Percentiles rank a stretch among this genome's conserved stretches.
Conservation (phyloP, 148 eudicot genomes). For the Fagopyrum homotropicum region DNA sequence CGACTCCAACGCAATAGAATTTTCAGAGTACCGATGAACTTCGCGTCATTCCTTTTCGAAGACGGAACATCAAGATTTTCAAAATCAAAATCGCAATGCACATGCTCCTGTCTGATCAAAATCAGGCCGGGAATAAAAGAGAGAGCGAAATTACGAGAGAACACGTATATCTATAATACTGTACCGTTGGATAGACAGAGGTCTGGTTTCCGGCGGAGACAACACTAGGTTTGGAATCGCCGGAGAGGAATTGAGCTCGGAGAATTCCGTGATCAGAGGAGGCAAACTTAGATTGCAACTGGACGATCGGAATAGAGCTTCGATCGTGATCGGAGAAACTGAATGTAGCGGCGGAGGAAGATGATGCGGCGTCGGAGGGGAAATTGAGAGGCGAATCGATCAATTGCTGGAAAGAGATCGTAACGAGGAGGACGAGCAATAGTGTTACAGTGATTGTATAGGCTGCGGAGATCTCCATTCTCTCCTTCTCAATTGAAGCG, state of each 20-base stretch:
- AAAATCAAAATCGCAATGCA: background rate
- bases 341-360: background rate
- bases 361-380: background rate
- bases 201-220: background rate
- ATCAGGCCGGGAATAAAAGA: background rate
- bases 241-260: constrained; percentile 8
- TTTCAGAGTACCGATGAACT: too few relatives aligned
- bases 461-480: constrained; percentile 2
- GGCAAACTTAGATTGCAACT: background rate
- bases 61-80: background rate
- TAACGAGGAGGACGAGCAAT: background rate
- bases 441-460: background rate
- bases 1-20: too few relatives aligned
- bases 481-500: background rate
- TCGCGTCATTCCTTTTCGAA: too few relatives aligned
- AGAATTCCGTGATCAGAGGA: background rate
- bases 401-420: background rate
- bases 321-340: background rate
- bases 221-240: background rate
- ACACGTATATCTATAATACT: background rate
- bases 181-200: constrained; percentile 4
- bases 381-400: constrained; percentile 3
- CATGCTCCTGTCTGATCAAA: background rate
- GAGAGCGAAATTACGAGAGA: background rate
- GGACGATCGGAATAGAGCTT: background rate